Percentiles rank a stretch among this genome's conserved stretches.
Conservation (phyloP, 2,329 filamentous ascomycete species). For the Colletotrichum truncatum region DNA sequence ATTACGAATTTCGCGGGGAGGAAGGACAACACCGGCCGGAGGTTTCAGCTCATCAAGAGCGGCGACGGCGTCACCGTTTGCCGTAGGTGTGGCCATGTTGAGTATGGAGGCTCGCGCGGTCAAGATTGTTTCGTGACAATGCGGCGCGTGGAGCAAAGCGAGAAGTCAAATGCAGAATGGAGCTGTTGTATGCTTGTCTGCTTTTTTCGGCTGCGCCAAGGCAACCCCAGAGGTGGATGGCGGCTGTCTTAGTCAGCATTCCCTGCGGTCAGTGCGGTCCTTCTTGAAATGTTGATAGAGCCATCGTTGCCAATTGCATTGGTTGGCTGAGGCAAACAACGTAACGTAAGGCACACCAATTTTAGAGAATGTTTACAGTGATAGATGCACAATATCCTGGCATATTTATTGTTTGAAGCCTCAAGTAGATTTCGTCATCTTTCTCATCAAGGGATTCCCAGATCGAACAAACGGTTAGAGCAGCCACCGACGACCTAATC, state of each 20-base stretch:
- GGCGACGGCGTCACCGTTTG: constrained; percentile 62
- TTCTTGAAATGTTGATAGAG: too few species aligned
- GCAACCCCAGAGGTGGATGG: not conserved
- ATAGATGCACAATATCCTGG: too few species aligned
- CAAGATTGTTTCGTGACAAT: constrained; percentile 29
- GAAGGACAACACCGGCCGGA: constrained; percentile 85
- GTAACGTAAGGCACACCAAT: too few species aligned
- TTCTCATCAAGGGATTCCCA: too few species aligned
- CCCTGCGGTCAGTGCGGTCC: not conserved
- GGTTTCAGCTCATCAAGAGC: constrained; percentile 76
- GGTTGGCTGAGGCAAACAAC: too few species aligned
- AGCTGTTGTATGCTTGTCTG: not conserved
- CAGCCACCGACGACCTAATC: too few species aligned
- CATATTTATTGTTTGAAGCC: too few species aligned
- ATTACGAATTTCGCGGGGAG: constrained; percentile 86
- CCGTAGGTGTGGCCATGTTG: constrained; percentile 49
- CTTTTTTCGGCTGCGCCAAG: constrained; percentile 17
- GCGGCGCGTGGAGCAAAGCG: constrained; percentile 29
- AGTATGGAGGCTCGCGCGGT: constrained; percentile 16
- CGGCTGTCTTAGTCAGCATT: constrained; percentile 14
- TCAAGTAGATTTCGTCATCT: too few species aligned
- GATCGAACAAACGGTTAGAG: too few species aligned
- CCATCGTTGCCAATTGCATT: too few species aligned
- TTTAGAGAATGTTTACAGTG: too few species aligned
- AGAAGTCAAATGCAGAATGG: constrained; percentile 11